Percentiles rank a stretch among this genome's conserved stretches.
Conservation (phyloP, 202 grass and related monocot species). For the Hordeum pubiflorum region DNA sequence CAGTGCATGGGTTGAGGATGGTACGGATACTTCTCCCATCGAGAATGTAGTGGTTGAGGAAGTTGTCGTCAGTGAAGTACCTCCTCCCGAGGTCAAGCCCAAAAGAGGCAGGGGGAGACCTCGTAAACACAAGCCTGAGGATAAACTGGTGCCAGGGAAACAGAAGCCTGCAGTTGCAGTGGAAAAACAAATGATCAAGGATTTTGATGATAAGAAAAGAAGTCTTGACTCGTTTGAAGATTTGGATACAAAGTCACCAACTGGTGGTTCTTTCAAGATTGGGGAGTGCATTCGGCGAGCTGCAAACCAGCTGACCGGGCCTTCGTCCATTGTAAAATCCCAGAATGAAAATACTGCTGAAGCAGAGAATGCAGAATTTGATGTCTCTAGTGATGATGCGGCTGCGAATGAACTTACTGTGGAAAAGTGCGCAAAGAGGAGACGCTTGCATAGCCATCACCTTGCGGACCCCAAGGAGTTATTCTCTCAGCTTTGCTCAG, state of each 20-base stretch:
- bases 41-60: constrained; percentile 35
- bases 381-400: constrained; percentile 59
- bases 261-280: constrained; percentile 85
- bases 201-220: constrained; percentile 48
- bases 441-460: constrained; percentile 50
- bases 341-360: constrained; percentile 48
- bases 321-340: constrained; percentile 42
- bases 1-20: constrained; percentile 39
- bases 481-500: constrained; percentile 48
- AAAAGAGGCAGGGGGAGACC: constrained; percentile 69
- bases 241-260: constrained; percentile 36
- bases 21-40: constrained; percentile 6
- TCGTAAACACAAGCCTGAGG: constrained; percentile 38
- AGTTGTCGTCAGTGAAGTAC: constrained; percentile 33
- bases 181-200: constrained; percentile 16
- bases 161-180: neutral
- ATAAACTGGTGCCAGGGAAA: constrained; percentile 35
- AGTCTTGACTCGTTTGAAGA: constrained; percentile 52
- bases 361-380: constrained; percentile 72
- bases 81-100: constrained; percentile 30
- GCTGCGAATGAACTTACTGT: constrained; percentile 33
- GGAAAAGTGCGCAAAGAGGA: constrained; percentile 57
- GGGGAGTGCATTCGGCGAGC: constrained; percentile 88
- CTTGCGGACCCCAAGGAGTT: constrained; percentile 57
- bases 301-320: constrained; percentile 79